Evolutionary conservation across 208 protist species (phyloP), one percentile per base, ranked within the genome.

Genomic region (Leishmania amazonensis): DNA sequence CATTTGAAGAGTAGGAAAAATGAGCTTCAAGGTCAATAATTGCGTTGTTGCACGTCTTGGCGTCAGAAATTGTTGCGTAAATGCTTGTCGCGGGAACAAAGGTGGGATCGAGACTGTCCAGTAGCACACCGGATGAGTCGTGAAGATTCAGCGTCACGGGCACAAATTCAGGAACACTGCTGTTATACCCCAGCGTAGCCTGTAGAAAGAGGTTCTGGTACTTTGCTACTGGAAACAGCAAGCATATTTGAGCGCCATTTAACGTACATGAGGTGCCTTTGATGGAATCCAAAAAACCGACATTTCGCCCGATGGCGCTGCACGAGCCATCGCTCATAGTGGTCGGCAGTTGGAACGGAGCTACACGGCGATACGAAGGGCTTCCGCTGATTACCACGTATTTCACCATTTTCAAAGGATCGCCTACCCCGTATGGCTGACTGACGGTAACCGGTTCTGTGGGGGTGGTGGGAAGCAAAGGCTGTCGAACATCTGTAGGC

Each of bases 191-290:
- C 42, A 70, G 54, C 17, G 71, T 80, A 31, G 72, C 21, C 42
- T 81, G 78, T 11, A 95, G 57, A 81, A 93, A 95, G 7, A 96
- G 81, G 79, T 91, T 93, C 42, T 57, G 81, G 72, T 89, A 94
- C 35, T 75, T 79, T 64, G 47, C 51, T 13, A 89, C 73, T 58
- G 91, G 81, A 82, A 93, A 94, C 15, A 35, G 2, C 1, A 24
- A 49, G 64, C 93, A 95, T 47, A 93, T 84, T 77, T 90, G 81
- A 24, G 70, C 70, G 2, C 90, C 90, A 51, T 80, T 88, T 8
- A 95, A 49, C 65, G 82, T 79, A 75, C 93, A 96, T 38, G 85
- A 81, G 24, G 81, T 87, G 19, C 86, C 81, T 74, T 90, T 75
- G 47, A 95, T 76, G 31, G 91, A 76, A 78, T 89, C 86, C 71